phyloP scores from a whole-genome alignment of 2,329 filamentous ascomycete species.

The Diaporthe citrichinensis region DNA sequence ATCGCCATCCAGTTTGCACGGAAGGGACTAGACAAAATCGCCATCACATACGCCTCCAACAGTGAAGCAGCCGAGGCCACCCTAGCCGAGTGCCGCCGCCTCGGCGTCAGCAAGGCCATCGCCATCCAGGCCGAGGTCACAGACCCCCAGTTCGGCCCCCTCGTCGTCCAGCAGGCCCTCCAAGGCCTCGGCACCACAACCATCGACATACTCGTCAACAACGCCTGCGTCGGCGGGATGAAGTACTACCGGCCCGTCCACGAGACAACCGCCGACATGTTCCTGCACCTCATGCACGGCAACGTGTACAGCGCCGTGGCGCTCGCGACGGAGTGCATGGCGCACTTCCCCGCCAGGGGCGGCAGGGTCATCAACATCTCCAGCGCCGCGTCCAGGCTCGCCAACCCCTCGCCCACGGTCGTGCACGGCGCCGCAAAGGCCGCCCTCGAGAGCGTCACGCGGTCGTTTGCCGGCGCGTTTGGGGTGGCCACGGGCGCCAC shows the following conservation, averaged over 20 bases:
- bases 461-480: background rate
- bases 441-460: background rate
- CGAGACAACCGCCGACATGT: background rate
- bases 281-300: conserved; percentile 1
- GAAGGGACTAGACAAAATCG: background rate
- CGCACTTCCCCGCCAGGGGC: background rate
- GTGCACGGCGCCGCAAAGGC: background rate
- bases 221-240: background rate
- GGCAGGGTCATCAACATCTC: background rate
- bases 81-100: background rate
- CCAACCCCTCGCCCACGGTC: background rate
- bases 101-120: background rate
- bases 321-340: background rate
- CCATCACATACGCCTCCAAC: background rate
- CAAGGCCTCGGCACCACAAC: background rate
- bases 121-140: background rate
- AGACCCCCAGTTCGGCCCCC: background rate
- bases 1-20: conserved; percentile 41
- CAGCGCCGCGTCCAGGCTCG: background rate
- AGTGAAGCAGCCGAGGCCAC: background rate
- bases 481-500: background rate
- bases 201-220: conserved; percentile 5
- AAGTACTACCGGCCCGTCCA: background rate
- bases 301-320: background rate
- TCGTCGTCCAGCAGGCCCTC: background rate